Evolutionary conservation across 768 basidiomycete species (phyloP).

Genomic region (Aureoboletus auriporus): DNA sequence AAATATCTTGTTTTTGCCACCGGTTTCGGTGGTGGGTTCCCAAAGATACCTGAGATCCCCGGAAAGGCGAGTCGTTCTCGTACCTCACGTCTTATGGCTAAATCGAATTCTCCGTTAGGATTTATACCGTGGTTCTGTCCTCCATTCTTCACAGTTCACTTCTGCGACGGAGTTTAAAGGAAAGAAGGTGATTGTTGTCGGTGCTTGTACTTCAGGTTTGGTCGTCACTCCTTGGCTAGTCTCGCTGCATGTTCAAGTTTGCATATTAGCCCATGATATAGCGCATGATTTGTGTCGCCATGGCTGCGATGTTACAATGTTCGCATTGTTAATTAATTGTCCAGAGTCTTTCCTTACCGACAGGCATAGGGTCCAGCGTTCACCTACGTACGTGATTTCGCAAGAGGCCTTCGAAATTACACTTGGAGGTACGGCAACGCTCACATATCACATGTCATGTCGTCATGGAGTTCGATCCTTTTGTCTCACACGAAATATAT

Average conservation of each 20-base stretch:
- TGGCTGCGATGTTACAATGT: constrained; percentile 29
- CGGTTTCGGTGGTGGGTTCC: constrained; percentile 45
- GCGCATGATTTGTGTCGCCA: constrained; percentile 29
- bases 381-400: constrained; percentile 28
- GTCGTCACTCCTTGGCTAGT: constrained; percentile 1
- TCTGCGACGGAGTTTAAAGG: constrained; percentile 44
- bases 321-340: neutral
- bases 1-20: constrained; percentile 56
- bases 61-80: constrained; percentile 32
- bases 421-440: constrained; percentile 12
- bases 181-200: constrained; percentile 63
- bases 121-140: constrained; percentile 45
- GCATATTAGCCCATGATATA: constrained; percentile 34
- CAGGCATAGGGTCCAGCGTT: constrained; percentile 23
- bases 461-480: neutral
- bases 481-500: neutral
- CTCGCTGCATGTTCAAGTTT: neutral
- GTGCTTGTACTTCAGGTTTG: constrained; percentile 57
- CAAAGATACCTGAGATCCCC: constrained; percentile 43
- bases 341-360: constrained; percentile 30
- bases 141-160: constrained; percentile 52
- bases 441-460: too few species aligned
- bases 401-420: constrained; percentile 1
- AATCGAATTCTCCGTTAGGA: constrained; percentile 27
- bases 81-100: neutral